Evolutionary conservation across 208 protist genomes (phyloP).

Genomic region (Trypanosoma caninum): DNA sequence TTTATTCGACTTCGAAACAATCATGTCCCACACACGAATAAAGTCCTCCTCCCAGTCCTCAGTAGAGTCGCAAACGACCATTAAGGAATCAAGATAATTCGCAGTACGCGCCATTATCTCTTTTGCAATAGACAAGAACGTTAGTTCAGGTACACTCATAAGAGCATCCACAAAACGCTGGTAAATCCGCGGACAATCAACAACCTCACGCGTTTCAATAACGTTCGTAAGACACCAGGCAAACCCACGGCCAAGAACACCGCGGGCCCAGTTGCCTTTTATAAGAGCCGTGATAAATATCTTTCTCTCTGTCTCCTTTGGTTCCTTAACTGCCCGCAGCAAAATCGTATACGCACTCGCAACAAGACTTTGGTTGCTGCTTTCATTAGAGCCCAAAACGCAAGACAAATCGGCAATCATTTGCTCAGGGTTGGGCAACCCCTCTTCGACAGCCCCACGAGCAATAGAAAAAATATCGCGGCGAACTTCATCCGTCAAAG

Average conservation of each 20-base stretch:
- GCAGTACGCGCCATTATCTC: slow-evolving; percentile 79
- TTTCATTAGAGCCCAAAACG: slow-evolving; percentile 41
- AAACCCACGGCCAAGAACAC: slow-evolving; percentile 63
- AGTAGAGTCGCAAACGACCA: slow-evolving; percentile 30
- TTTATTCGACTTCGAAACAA: slow-evolving; percentile 35
- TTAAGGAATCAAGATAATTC: slow-evolving; percentile 80
- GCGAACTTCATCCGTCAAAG: slow-evolving; percentile 44
- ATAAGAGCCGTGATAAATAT: slow-evolving; percentile 44
- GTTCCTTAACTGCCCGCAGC: slow-evolving; percentile 41
- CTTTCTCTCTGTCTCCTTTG: slow-evolving; percentile 44
- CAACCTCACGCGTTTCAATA: slow-evolving; percentile 48
- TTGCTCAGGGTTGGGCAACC: slow-evolving; percentile 30
- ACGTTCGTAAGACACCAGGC: slow-evolving; percentile 73
- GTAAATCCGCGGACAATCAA: slow-evolving; percentile 71
- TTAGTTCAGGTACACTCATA: slow-evolving; percentile 32
- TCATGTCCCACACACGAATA: slow-evolving; percentile 57
- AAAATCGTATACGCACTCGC: slow-evolving; percentile 62
- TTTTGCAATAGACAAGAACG: slow-evolving; percentile 46
- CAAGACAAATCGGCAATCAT: slow-evolving; percentile 29
- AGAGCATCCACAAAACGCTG: slow-evolving; percentile 56
- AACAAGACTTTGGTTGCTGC: slow-evolving; percentile 40
- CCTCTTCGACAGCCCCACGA: slow-evolving; percentile 57
- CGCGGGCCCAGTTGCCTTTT: slow-evolving; percentile 42
- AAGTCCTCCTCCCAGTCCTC: slow-evolving; percentile 81
- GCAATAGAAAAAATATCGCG: slow-evolving; percentile 46